Percentiles rank a stretch among this genome's conserved stretches.
Conservation (phyloP, 306 rosid species). For the Quercus suber region DNA sequence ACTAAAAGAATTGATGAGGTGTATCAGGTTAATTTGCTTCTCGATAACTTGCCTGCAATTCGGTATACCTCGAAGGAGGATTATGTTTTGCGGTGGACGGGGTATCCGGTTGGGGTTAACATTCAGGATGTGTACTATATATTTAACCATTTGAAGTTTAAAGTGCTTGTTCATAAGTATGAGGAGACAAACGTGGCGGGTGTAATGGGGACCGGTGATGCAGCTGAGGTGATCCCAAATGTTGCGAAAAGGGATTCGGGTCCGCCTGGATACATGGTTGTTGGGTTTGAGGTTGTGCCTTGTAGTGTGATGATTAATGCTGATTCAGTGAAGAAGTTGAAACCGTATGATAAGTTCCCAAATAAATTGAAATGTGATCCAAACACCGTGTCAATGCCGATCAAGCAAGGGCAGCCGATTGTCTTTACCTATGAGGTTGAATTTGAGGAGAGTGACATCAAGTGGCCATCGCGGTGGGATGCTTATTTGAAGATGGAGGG, state of each 20-base stretch:
- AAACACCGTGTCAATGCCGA: slow-evolving; percentile 62
- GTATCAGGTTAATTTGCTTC: slow-evolving; percentile 85
- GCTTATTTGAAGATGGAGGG: slow-evolving; percentile 99
- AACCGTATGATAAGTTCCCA: slow-evolving; percentile 57
- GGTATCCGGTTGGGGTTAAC: slow-evolving; percentile 88
- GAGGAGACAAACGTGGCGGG: slow-evolving; percentile 86
- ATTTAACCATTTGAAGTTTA: slow-evolving; percentile 87
- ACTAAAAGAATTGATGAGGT: slow-evolving; percentile 88
- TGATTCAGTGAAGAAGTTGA: slow-evolving; percentile 46
- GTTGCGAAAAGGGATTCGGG: slow-evolving; percentile 44
- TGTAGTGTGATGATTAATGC: slow-evolving; percentile 64
- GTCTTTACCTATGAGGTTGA: slow-evolving; percentile 76
- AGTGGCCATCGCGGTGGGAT: slow-evolving; percentile 99
- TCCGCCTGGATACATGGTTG: slow-evolving; percentile 86
- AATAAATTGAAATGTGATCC: slow-evolving; percentile 65
- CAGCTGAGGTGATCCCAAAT: slow-evolving; percentile 69
- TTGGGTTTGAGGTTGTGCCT: slow-evolving; percentile 94
- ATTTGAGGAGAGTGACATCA: slow-evolving; percentile 88
- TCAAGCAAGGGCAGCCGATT: slow-evolving; percentile 71
- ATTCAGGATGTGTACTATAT: slow-evolving; percentile 73
- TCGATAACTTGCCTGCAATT: slow-evolving; percentile 78
- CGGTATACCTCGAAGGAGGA: slow-evolving; percentile 81
- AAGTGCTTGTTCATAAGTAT: slow-evolving; percentile 84
- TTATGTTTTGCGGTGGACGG: slow-evolving; percentile 77
- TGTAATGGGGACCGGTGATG: slow-evolving; percentile 94